phyloP scores from a whole-genome alignment of 2,329 filamentous ascomycete species.

The Sclerotinia trifoliorum region DNA sequence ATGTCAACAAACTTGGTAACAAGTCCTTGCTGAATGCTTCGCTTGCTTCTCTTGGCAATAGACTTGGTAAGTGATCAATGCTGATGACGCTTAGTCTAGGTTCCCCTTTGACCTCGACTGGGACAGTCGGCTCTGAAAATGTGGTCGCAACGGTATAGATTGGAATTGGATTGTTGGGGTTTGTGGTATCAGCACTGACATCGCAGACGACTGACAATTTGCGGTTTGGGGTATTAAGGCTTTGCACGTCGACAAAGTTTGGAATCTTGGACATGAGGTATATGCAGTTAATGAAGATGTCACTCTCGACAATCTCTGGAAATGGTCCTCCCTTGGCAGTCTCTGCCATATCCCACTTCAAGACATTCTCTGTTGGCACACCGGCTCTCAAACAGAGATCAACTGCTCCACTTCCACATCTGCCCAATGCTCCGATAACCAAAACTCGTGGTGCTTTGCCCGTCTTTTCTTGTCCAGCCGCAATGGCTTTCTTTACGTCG shows the following conservation, averaged over 20 bases:
- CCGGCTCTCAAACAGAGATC: constrained; percentile 76
- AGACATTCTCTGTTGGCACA: constrained; percentile 65
- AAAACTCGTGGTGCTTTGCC: constrained; percentile 71
- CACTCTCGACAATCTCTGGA: constrained; percentile 70
- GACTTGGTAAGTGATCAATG: constrained; percentile 80
- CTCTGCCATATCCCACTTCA: constrained; percentile 73
- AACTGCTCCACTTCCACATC: constrained; percentile 82
- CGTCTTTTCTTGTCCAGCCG: constrained; percentile 62
- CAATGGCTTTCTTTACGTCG: constrained; percentile 71
- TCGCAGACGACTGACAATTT: constrained; percentile 79
- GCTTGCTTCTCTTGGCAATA: constrained; percentile 81
- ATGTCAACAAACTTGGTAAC: constrained; percentile 70
- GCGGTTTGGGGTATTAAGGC: constrained; percentile 65
- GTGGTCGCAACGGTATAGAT: constrained; percentile 84
- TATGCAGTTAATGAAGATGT: constrained; percentile 86
- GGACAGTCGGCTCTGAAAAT: constrained; percentile 83
- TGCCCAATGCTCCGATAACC: constrained; percentile 79
- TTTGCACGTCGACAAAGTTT: constrained; percentile 73
- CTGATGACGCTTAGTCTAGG: constrained; percentile 72
- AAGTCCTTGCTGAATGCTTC: constrained; percentile 81
- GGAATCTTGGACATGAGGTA: constrained; percentile 79
- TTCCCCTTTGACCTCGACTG: constrained; percentile 60
- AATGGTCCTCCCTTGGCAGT: constrained; percentile 70
- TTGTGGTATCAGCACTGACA: constrained; percentile 73
- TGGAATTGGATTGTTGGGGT: constrained; percentile 66